Conservation (phyloP, 768 basidiomycete genomes). For the Polyporus arcularius region DNA sequence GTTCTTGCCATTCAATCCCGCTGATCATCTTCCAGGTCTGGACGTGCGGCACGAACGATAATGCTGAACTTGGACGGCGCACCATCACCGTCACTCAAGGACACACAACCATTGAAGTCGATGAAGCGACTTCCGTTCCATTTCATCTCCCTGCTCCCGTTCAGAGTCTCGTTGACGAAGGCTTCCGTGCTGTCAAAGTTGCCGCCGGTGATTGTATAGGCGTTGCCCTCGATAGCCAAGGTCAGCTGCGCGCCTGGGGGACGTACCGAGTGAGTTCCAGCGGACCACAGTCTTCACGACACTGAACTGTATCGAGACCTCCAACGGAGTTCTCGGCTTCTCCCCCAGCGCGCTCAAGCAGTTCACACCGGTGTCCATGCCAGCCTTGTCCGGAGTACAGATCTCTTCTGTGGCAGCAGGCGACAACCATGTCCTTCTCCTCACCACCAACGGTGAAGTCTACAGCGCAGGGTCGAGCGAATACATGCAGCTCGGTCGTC, state of each 20-base stretch:
- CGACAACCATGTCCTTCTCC: conserved; percentile 47
- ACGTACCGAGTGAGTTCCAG: conserved; percentile 38
- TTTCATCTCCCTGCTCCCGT: conserved; percentile 23
- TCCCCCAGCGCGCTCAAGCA: conserved; percentile 25
- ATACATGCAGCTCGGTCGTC: conserved; percentile 46
- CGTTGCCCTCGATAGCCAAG: conserved; percentile 40
- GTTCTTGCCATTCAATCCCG: too few species aligned
- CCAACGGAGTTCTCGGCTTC: conserved; percentile 36
- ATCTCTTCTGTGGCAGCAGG: conserved; percentile 44
- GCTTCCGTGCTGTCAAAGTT: conserved; percentile 43
- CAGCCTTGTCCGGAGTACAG: conserved; percentile 2
- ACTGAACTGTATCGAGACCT: neutral
- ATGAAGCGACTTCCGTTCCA: neutral
- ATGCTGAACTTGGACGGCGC: conserved; percentile 12
- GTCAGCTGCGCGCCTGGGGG: conserved; percentile 47
- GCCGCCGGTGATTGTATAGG: conserved; percentile 44
- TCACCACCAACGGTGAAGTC: conserved; percentile 45
- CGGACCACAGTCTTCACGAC: neutral
- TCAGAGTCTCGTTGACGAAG: conserved; percentile 33
- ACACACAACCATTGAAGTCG: neutral
- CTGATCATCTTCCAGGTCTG: conserved; percentile 4
- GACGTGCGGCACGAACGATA: conserved; percentile 17
- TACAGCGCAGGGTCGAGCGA: conserved; percentile 48
- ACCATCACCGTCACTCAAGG: neutral
- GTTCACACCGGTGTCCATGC: conserved; percentile 24